Evolutionary conservation across 495 filamentous ascomycete species (phyloP).

Genomic region (Hypoxylon lenormandii): DNA sequence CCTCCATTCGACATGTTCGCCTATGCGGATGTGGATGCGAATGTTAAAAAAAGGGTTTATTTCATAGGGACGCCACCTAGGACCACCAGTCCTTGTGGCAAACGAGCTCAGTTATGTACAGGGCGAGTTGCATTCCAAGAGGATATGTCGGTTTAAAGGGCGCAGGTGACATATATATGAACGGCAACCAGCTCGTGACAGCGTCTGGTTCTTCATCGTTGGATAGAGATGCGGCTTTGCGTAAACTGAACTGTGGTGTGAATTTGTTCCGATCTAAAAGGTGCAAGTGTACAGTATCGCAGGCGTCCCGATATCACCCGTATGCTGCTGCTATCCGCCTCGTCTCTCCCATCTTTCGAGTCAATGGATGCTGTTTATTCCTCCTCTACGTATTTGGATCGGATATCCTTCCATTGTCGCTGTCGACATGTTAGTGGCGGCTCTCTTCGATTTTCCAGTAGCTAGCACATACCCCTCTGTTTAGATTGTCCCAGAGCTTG

Average conservation of each 20-base stretch:
- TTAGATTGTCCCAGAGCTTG: conserved; percentile 87
- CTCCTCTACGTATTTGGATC: conserved; percentile 79
- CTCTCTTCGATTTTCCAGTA: background rate
- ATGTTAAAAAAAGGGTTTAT: too few species aligned
- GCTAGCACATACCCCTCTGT: conserved; percentile 81
- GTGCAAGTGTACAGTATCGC: conserved; percentile 32
- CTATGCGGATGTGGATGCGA: background rate
- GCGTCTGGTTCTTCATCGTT: background rate
- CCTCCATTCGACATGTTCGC: background rate
- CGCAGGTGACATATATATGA: background rate
- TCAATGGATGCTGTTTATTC: conserved; percentile 61
- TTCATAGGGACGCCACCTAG: too few species aligned
- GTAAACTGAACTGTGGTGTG: conserved; percentile 24
- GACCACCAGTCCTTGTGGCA: too few species aligned
- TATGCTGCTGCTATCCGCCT: conserved; percentile 1
- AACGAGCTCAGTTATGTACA: background rate
- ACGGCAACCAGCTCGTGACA: background rate
- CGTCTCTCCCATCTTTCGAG: background rate
- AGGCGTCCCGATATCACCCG: conserved; percentile 15
- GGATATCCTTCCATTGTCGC: conserved; percentile 99
- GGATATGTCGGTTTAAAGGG: background rate
- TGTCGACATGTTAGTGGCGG: conserved; percentile 59
- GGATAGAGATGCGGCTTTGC: background rate
- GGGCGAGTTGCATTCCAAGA: background rate
- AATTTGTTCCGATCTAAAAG: conserved; percentile 33